Evolutionary conservation across 345 rosid species (phyloP), one percentile per base, ranked within the genome.

Genomic region (Moringa oleifera): DNA sequence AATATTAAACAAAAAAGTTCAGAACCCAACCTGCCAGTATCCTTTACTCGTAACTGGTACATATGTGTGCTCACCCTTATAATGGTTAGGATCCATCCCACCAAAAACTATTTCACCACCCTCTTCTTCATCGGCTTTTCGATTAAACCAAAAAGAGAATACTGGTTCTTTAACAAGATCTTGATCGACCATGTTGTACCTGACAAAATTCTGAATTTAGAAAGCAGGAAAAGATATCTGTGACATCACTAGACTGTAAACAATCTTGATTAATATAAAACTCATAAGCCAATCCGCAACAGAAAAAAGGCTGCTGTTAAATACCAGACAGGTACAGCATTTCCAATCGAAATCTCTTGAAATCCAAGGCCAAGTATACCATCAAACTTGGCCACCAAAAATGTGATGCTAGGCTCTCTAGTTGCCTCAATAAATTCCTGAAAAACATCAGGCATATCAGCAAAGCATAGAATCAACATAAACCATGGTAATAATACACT

Each of bases 341-440:
- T 67, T 59, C 82, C 90, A 50, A 84, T 83, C 7, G 93, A 84
- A 66, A 78, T 81, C 72, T 83, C 93, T 77, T 81, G 84, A 71
- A 86, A 89, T 53, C 85, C 91, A 51, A 89, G 90, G 50, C 93
- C 93, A 63, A 89, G 85, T 50, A 86, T 78, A 20, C 90, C 96
- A 73, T 89, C 96, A 75, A 94, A 94, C 68, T 90, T 94, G 61
- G 88, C 96, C 57, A 76, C 75, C 78, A 94, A 21, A 65, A 94
- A 94, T 17, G 91, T 86, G 59, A 88, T 20, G 65, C 99, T 72
- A 4, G 95, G 97, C 66, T 94, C 97, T 45, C 67, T 79, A 12
- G 99, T 86, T 71, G 96, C 84, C 77, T 94, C 99, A 57, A 94
- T 90, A 71, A 94, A 90, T 74, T 83, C 92, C 99, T 93, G 70